Percentiles rank a stretch among this genome's conserved stretches.
Evolutionary conservation across 2,329 filamentous ascomycete genomes (phyloP).

Genomic region (Dryadomyces sulphureus): DNA sequence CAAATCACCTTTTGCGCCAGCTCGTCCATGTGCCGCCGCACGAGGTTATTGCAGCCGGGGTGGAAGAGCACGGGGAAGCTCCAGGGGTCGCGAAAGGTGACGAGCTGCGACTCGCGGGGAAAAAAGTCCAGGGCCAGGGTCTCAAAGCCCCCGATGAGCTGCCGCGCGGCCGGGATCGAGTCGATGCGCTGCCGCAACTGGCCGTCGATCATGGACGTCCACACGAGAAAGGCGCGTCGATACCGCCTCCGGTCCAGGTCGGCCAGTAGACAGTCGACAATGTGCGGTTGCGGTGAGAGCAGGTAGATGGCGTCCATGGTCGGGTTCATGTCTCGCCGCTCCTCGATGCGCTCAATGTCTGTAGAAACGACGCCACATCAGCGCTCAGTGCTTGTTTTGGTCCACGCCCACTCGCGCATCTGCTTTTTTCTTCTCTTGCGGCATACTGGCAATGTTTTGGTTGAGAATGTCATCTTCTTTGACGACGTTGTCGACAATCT

Average conservation of each 20-base stretch:
- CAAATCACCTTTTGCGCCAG: conserved; percentile 68
- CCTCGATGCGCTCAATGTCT: conserved; percentile 94
- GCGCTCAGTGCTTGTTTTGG: neutral
- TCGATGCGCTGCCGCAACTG: conserved; percentile 61
- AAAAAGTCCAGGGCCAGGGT: conserved; percentile 80
- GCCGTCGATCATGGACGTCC: conserved; percentile 63
- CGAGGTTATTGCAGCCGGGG: conserved; percentile 71
- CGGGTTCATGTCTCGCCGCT: conserved; percentile 64
- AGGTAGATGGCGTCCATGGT: conserved; percentile 94
- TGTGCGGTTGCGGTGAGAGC: conserved; percentile 69
- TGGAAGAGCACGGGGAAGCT: conserved; percentile 91
- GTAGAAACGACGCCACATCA: conserved; percentile 11
- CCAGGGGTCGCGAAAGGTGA: conserved; percentile 89
- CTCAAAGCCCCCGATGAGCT: conserved; percentile 66
- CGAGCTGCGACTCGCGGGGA: conserved; percentile 77
- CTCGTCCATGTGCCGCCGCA: conserved; percentile 68
- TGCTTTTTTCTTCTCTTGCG: neutral
- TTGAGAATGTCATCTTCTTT: conserved; percentile 96
- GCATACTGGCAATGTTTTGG: conserved; percentile 76
- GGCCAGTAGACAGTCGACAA: conserved; percentile 85
- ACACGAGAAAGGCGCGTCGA: conserved; percentile 64
- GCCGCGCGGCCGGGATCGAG: conserved; percentile 49
- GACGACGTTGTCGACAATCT: conserved; percentile 77
- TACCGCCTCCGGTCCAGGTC: conserved; percentile 82
- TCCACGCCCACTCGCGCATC: too few species aligned